Conservation (phyloP, 2,329 filamentous ascomycete species). For the Fusarium pseudograminearum region DNA sequence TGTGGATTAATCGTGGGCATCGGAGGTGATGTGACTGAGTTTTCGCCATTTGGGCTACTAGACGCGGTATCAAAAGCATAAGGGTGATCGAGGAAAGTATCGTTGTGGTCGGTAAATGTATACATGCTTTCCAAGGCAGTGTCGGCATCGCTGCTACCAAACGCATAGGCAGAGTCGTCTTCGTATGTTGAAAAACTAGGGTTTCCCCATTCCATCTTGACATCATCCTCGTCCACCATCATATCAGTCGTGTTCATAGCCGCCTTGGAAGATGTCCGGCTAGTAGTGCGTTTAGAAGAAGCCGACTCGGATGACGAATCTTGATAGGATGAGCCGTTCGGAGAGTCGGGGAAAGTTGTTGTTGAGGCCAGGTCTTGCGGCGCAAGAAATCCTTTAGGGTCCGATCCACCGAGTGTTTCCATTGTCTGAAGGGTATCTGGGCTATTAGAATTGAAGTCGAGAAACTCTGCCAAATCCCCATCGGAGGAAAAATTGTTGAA, state of each 20-base stretch:
- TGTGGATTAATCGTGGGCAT: conserved; percentile 58
- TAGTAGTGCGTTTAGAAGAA: conserved; percentile 61
- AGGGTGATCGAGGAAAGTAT: conserved; percentile 61
- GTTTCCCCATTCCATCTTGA: conserved; percentile 60
- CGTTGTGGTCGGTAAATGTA: conserved; percentile 52
- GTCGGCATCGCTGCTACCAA: conserved; percentile 47
- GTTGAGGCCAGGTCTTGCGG: conserved; percentile 53
- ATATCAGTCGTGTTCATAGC: conserved; percentile 56
- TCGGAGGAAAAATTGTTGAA: conserved; percentile 54
- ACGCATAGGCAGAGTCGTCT: conserved; percentile 55
- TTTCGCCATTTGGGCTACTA: conserved; percentile 61
- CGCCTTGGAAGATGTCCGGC: conserved; percentile 60
- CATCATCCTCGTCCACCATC: conserved; percentile 58
- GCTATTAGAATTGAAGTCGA: conserved; percentile 53
- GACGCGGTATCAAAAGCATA: conserved; percentile 71
- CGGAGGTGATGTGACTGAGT: conserved; percentile 57
- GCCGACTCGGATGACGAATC: conserved; percentile 67
- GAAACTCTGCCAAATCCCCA: conserved; percentile 52
- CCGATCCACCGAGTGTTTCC: conserved; percentile 48
- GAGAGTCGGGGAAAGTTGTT: conserved; percentile 57
- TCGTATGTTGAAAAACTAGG: conserved; percentile 53
- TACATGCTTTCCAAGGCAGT: conserved; percentile 49
- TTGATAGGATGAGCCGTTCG: conserved; percentile 58
- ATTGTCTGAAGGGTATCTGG: conserved; percentile 54
- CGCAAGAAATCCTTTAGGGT: conserved; percentile 51